These are phyloP conservation scores for Fusarium sp. DNA, from an alignment of 2,329 filamentous ascomycete species.

Conservation along the genomic window DNA sequence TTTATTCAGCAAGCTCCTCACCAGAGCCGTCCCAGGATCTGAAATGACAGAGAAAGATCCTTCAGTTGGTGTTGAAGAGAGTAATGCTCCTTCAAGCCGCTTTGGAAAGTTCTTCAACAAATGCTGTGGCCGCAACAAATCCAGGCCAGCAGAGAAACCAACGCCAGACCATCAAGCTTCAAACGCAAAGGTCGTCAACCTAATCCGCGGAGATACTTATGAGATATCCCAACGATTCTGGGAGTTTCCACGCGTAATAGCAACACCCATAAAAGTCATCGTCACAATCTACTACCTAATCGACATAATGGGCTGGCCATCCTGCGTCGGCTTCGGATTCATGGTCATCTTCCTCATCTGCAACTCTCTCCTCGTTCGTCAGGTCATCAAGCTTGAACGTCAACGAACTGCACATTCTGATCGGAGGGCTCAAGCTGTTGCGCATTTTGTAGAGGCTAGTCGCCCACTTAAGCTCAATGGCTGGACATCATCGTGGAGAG, in stretches of 20 bases:
- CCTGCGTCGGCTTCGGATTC: constrained; percentile 77
- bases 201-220: constrained; percentile 86
- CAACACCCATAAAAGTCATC: constrained; percentile 80
- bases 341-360: constrained; percentile 75
- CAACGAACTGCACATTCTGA: constrained; percentile 81
- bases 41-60: constrained; percentile 53
- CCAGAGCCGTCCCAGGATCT: constrained; percentile 53
- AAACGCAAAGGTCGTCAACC: constrained; percentile 90
- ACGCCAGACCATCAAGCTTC: constrained; percentile 70
- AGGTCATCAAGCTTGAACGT: constrained; percentile 76
- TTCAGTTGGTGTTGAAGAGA: neutral
- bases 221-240: constrained; percentile 87
- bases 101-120: constrained; percentile 27
- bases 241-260: constrained; percentile 83
- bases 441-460: constrained; percentile 88
- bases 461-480: constrained; percentile 67
- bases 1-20: constrained; percentile 54
- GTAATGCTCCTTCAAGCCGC: neutral
- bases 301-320: constrained; percentile 82
- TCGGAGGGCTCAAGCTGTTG: constrained; percentile 80
- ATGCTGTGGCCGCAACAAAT: constrained; percentile 33
- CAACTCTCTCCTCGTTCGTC: constrained; percentile 75
- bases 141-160: neutral
- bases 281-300: constrained; percentile 74
- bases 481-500: constrained; percentile 54